Evolutionary conservation across 257 asterid genomes (phyloP).

Genomic region (Gardenia jasminoides): DNA sequence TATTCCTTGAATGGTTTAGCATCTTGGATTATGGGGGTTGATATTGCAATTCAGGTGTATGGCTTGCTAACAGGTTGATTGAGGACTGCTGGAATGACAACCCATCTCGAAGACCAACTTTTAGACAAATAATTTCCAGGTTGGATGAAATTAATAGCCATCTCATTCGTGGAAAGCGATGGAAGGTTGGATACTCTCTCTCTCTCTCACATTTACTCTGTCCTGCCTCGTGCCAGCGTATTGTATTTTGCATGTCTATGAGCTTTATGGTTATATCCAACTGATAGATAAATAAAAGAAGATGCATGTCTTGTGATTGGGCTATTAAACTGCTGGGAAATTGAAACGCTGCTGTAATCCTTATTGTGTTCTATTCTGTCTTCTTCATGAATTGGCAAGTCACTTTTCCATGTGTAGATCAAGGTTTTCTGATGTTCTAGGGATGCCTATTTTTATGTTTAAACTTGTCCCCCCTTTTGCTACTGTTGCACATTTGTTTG

Average conservation of each 20-base stretch:
- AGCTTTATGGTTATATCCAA: background rate
- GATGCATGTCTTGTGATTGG: background rate
- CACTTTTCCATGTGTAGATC: background rate
- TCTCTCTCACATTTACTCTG: background rate
- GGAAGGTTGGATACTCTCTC: constrained; percentile 52
- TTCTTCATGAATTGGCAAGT: background rate
- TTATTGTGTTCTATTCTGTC: background rate
- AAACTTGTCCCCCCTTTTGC: background rate
- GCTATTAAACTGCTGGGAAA: background rate
- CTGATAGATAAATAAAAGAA: background rate
- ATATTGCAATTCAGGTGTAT: constrained; percentile 8
- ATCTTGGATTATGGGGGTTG: background rate
- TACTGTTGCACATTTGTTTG: background rate
- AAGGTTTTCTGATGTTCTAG: background rate
- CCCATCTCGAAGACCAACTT: constrained; percentile 64
- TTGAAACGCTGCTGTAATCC: background rate
- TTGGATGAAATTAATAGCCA: constrained; percentile 50
- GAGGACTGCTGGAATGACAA: constrained; percentile 65
- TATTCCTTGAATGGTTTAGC: background rate
- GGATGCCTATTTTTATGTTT: background rate
- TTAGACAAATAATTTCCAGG: constrained; percentile 51
- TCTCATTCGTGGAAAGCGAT: constrained; percentile 46
- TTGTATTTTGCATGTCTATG: background rate
- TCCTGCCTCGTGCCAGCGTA: background rate
- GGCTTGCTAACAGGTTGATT: constrained; percentile 56